Evolutionary conservation across 2,329 filamentous ascomycete species (phyloP), one percentile per base, ranked within the genome.

Genomic region (Chaetomium sp.): DNA sequence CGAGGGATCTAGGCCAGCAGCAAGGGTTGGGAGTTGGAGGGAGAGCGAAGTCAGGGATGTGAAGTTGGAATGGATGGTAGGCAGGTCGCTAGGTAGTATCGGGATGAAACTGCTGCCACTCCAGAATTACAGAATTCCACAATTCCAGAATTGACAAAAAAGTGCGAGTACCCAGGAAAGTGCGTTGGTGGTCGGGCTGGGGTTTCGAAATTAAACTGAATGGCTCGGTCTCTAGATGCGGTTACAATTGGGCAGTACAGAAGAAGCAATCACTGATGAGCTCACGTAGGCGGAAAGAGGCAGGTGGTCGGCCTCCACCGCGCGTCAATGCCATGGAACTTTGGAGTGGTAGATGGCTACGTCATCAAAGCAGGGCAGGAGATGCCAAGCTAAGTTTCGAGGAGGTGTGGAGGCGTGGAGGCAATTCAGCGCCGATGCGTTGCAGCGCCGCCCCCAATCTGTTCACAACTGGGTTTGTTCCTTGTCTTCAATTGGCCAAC

Each of bases 361-460:
- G 66, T 68, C 66, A 68, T 68, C 59, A 59, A 68, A 60, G 64
- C n/a, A 64, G 61, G 57, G 55, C 19, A 55, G 49, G 57, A 59
- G 51, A 62, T 59, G 60, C 61, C 66, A 59, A 65, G 65, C 57
- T 8, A 12, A 47, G 25, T 42, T 33, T 63, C 19, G 23, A 23
- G n/a, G n/a, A 21, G 49, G 12, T 3, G 27, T 29, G 27, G 27
- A 29, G 27, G 27, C 27, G 57, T 50, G 56, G 42, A 58, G 27
- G 42, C 42, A 16, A 25, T 42, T 16, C 50, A 29, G 23, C n/a
- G 49, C 21, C 10, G 21, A n/a, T 6, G 31, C 35, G 10, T 8
- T 23, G n/a, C 45, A 47, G 45, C 19, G 45, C n/a, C 45, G n/a
- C n/a, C 45, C 9, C 45, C 45, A 5, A 23, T 47, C 45, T 47